Evolutionary conservation across 2,329 filamentous ascomycete species (phyloP).

Genomic region (Laburnicola sp.): DNA sequence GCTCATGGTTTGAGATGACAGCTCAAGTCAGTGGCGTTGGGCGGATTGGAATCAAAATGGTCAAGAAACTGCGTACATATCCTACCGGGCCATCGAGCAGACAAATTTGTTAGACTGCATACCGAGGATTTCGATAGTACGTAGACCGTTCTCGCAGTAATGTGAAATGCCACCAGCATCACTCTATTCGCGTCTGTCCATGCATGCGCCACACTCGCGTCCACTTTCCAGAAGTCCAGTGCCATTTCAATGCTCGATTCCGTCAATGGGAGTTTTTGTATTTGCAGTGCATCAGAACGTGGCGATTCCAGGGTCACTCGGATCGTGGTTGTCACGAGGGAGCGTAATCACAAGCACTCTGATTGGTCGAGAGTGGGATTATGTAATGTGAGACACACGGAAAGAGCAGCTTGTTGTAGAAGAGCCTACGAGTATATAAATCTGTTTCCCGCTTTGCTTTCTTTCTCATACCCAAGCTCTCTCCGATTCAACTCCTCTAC

Average conservation of each 20-base stretch:
- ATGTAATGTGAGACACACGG: constrained; percentile 20
- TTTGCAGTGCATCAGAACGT: constrained; percentile 29
- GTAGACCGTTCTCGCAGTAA: too few relatives aligned
- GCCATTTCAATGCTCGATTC: constrained; percentile 1
- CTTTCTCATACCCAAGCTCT: constrained; percentile 5
- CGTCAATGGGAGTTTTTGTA: constrained; percentile 26
- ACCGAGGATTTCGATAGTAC: too few relatives aligned
- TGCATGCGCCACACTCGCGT: too few relatives aligned
- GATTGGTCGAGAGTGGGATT: constrained; percentile 29
- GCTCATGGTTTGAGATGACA: constrained; percentile 22
- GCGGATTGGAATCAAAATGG: not conserved
- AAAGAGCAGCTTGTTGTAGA: constrained; percentile 9
- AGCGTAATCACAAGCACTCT: constrained; percentile 36
- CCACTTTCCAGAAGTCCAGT: not conserved
- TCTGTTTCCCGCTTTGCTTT: constrained; percentile 10
- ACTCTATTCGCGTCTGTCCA: too few relatives aligned
- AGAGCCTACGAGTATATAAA: constrained; percentile 25
- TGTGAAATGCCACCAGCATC: too few relatives aligned
- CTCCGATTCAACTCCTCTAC: not conserved
- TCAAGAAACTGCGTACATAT: too few relatives aligned
- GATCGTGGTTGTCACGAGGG: not conserved
- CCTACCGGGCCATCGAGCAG: too few relatives aligned
- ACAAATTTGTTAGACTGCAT: too few relatives aligned
- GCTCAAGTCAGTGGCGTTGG: not conserved
- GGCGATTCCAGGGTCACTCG: constrained; percentile 21